phyloP scores from a whole-genome alignment of 441 rosid genomes.

The Metrosideros polymorpha region DNA sequence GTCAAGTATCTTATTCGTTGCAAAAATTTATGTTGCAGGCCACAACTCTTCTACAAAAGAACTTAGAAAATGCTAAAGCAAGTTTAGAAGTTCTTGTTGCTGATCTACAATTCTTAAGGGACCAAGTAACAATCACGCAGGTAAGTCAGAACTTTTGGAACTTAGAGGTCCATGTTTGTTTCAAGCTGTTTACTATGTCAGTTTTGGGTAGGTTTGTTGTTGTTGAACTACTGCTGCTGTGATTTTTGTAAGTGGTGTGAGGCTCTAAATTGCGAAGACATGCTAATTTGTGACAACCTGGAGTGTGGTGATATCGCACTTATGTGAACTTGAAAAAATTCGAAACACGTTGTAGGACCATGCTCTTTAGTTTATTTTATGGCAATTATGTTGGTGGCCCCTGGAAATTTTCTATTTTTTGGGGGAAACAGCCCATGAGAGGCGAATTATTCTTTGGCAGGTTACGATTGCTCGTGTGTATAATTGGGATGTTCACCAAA shows the following conservation, averaged over 20 bases:
- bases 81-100: constrained; percentile 90
- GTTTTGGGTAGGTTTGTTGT: neutral
- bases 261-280: neutral
- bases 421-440: neutral
- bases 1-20: constrained; percentile 12
- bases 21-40: constrained; percentile 1
- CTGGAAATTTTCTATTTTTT: neutral
- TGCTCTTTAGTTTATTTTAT: neutral
- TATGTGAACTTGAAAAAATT: neutral
- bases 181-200: neutral
- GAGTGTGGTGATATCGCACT: neutral
- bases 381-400: neutral
- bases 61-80: constrained; percentile 88
- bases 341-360: neutral
- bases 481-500: constrained; percentile 93
- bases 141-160: constrained; percentile 14
- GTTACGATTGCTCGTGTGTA: constrained; percentile 82
- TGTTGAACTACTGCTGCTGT: neutral
- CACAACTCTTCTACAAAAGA: constrained; percentile 60
- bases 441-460: constrained; percentile 19
- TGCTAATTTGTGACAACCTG: neutral
- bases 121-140: constrained; percentile 98
- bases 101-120: constrained; percentile 94
- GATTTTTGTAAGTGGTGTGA: neutral
- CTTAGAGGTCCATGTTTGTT: neutral